A percentile compares a stretch with the other conserved stretches of the same genome.
phyloP scores from a whole-genome alignment of 768 basidiomycete genomes.

The Paxillus involutus region DNA sequence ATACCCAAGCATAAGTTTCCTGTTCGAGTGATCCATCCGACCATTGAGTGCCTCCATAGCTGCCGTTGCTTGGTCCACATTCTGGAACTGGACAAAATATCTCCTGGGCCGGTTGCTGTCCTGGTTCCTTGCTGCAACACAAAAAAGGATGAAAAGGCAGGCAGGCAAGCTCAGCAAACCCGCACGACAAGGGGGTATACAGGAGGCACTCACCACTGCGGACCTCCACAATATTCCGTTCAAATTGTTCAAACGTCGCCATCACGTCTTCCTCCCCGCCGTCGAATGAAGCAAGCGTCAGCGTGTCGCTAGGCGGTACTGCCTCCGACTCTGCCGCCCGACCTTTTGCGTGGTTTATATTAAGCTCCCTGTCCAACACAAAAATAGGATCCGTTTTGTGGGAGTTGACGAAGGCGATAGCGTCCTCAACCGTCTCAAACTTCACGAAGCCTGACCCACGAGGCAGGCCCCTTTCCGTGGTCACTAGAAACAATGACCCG shows the following conservation, averaged over 20 bases:
- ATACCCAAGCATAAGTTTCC: slow-evolving; percentile 8
- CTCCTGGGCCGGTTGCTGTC: slow-evolving; percentile 26
- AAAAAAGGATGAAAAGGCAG: slow-evolving; percentile 6
- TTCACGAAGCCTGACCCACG: slow-evolving; percentile 49
- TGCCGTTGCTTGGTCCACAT: slow-evolving; percentile 44
- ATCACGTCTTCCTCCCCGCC: slow-evolving; percentile 26
- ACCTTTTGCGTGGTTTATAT: slow-evolving; percentile 38
- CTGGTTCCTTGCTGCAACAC: slow-evolving; percentile 34
- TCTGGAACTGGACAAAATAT: slow-evolving; percentile 56
- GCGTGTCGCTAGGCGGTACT: slow-evolving; percentile 28
- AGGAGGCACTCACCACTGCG: slow-evolving; percentile 24
- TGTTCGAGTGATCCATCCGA: slow-evolving; percentile 1
- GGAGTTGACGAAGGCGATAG: slow-evolving; percentile 37
- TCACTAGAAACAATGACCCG: slow-evolving; percentile 11
- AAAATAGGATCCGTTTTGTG: slow-evolving; percentile 45
- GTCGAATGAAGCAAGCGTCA: slow-evolving; percentile 29
- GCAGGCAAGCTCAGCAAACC: background rate
- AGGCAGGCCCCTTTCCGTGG: slow-evolving; percentile 33
- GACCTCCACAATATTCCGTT: slow-evolving; percentile 24
- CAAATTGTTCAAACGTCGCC: slow-evolving; percentile 21
- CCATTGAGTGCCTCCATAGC: slow-evolving; percentile 45
- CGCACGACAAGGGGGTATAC: background rate
- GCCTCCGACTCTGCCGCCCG: background rate
- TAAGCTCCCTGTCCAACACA: slow-evolving; percentile 45
- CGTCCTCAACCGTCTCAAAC: slow-evolving; percentile 38